Evolutionary conservation across 1,284 basidiomycete species (phyloP).

Genomic region (Cryptococcus wingfieldii): DNA sequence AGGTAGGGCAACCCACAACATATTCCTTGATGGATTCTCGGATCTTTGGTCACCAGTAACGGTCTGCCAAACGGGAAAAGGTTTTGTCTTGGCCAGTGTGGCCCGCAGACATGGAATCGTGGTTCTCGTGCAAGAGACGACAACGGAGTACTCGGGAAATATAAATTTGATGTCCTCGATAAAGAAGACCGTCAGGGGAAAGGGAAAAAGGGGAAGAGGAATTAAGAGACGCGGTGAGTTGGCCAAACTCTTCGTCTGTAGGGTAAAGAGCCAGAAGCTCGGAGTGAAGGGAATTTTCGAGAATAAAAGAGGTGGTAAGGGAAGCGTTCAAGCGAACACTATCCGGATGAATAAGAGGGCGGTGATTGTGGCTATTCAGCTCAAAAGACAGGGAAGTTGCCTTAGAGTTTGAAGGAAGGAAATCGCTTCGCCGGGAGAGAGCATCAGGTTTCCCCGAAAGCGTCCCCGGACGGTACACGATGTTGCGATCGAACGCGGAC

Average conservation of each 20-base stretch:
- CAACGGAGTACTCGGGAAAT: too few relatives aligned
- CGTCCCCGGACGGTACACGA: slow-evolving; percentile 49
- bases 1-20: slow-evolving; percentile 46
- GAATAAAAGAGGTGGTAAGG: too few relatives aligned
- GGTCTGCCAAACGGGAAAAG: slow-evolving; percentile 14
- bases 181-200: too few relatives aligned
- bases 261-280: too few relatives aligned
- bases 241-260: too few relatives aligned
- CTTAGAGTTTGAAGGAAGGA: not conserved
- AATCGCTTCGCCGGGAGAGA: slow-evolving; percentile 48
- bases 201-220: too few relatives aligned
- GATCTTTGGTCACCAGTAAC: slow-evolving; percentile 27
- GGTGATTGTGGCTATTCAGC: not conserved
- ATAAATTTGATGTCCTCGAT: too few relatives aligned
- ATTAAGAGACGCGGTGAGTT: too few relatives aligned
- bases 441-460: slow-evolving; percentile 45
- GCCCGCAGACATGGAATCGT: slow-evolving; percentile 29
- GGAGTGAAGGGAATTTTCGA: too few relatives aligned
- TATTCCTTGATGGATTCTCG: slow-evolving; percentile 17
- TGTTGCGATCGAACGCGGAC: slow-evolving; percentile 44
- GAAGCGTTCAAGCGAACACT: not conserved
- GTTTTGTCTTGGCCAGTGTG: slow-evolving; percentile 51
- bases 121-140: slow-evolving; percentile 9
- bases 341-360: not conserved
- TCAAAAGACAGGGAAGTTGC: not conserved